Evolutionary conservation across 768 basidiomycete genomes (phyloP).

Genomic region (Trametopsis cervina): DNA sequence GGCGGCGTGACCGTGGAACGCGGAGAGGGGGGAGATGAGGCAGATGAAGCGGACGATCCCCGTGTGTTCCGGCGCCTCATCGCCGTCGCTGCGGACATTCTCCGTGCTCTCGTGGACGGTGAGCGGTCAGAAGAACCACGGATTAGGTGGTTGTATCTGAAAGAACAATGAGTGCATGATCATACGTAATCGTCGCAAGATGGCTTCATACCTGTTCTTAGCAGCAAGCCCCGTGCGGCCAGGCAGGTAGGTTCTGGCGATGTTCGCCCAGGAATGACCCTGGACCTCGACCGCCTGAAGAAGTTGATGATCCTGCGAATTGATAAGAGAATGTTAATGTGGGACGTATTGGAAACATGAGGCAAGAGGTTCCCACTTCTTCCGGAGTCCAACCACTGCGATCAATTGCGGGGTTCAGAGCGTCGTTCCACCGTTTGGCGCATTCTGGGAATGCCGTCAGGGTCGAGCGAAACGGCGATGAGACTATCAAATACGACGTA

Average conservation of each 20-base stretch:
- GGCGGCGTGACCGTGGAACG: constrained; percentile 13
- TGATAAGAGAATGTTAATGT: constrained; percentile 4
- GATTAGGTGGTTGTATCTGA: constrained; percentile 36
- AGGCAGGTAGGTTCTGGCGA: constrained; percentile 55
- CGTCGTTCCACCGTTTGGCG: constrained; percentile 58
- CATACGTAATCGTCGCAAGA: constrained; percentile 6
- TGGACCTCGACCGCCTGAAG: constrained; percentile 47
- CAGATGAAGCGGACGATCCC: constrained; percentile 4
- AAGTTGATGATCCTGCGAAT: constrained; percentile 42
- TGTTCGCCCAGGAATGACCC: constrained; percentile 57
- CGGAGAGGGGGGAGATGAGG: constrained; percentile 7
- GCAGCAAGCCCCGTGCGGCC: constrained; percentile 53
- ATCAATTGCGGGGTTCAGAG: constrained; percentile 54
- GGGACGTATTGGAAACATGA: background rate
- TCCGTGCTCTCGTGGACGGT: constrained; percentile 6
- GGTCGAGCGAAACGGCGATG: background rate
- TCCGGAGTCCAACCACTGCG: constrained; percentile 53
- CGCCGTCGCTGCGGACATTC: constrained; percentile 11
- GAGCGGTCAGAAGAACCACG: constrained; percentile 12
- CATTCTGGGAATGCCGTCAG: constrained; percentile 34
- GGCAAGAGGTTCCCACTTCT: constrained; percentile 29
- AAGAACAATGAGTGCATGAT: background rate
- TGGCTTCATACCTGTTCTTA: constrained; percentile 49
- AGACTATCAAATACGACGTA: constrained; percentile 25
- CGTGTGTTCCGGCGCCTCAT: constrained; percentile 10